Base-by-base conservation (phyloP, 257 asterid genomes). In the Nicotiana paniculata region DNA sequence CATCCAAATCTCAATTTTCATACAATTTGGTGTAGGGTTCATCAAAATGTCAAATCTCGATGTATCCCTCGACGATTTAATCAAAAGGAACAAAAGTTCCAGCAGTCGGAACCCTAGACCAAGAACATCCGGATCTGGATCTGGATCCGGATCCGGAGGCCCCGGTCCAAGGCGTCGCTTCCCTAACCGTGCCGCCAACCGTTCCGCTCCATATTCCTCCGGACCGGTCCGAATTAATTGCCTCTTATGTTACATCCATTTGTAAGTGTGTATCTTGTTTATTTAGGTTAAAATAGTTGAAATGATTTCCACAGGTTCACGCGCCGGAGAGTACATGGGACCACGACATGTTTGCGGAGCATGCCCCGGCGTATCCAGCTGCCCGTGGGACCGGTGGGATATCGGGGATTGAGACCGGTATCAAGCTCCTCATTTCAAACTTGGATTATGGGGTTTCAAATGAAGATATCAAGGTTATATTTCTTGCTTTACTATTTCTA, bases 401-500 rank as follows among this genome's bases (percentile, higher is more conserved):
- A 18, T 88, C 97, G 46, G 88, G 89, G 68, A 96, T 96, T 53
- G 99, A 93, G 91, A 96, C 98, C 1, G 99, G 99, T 67, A 93
- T 95, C 1, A 96, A 94, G 89, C 87, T 96, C 11, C 92, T 91
- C 88, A 88, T 94, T 39, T 96, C 99, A 16, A 94, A 96, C 89
- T 89, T 96, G 33, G 99, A 96, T 72, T 94, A 94, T 67, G 97
- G 98, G 6, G 99, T 96, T 55, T 96, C 99, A 7, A 91, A 85
- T 28, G 99, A 96, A 82, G 99, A 96, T 89, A 85, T 96, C 54
- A 96, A 94, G 98, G 99, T 93, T 58, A 32, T 37, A 16, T 59
- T 39, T 43, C 51, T 43, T 39, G 12, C 39, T 39, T 17, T 43
- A 68, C 77, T 68, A 15, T 75, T 48, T 17, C 51, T 72, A 17